phyloP scores from a whole-genome alignment of 768 basidiomycete genomes.

The Tylopilus sp. region DNA sequence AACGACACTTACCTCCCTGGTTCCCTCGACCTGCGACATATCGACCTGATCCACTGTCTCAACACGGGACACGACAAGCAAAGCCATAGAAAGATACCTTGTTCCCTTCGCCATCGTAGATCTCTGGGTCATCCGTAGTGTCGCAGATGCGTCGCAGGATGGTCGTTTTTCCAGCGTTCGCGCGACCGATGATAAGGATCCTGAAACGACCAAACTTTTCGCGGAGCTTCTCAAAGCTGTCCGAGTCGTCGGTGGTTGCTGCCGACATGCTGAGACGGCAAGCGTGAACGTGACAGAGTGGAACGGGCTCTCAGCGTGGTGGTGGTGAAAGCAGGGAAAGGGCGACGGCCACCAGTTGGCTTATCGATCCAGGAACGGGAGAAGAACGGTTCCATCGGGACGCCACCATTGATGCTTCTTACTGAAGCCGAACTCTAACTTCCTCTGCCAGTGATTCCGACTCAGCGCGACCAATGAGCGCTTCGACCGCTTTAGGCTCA shows the following conservation, averaged over 20 bases:
- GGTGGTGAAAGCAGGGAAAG: neutral
- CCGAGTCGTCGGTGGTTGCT: neutral
- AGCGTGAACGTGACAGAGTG: neutral
- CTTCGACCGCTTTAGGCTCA: too few species aligned
- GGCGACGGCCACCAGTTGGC: too few species aligned
- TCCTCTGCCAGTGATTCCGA: too few species aligned
- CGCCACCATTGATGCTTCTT: too few species aligned
- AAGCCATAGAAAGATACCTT: neutral
- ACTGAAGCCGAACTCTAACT: too few species aligned
- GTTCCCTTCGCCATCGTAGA: slow-evolving; percentile 2
- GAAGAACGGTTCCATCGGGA: too few species aligned
- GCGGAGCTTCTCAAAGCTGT: neutral
- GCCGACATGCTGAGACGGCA: neutral
- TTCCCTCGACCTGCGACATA: slow-evolving; percentile 1
- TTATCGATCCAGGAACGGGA: too few species aligned
- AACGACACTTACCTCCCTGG: neutral
- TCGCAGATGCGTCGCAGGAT: slow-evolving; percentile 1
- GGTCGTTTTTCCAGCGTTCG: slow-evolving; percentile 7
- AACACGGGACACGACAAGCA: neutral
- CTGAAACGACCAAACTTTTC: neutral
- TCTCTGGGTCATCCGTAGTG: slow-evolving; percentile 3
- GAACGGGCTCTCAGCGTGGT: neutral
- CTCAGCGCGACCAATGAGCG: too few species aligned
- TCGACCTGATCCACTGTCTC: neutral
- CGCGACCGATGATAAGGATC: slow-evolving; percentile 1